Base-by-base conservation (phyloP, 1,284 basidiomycete genomes). In the Schizophyllum commune region DNA sequence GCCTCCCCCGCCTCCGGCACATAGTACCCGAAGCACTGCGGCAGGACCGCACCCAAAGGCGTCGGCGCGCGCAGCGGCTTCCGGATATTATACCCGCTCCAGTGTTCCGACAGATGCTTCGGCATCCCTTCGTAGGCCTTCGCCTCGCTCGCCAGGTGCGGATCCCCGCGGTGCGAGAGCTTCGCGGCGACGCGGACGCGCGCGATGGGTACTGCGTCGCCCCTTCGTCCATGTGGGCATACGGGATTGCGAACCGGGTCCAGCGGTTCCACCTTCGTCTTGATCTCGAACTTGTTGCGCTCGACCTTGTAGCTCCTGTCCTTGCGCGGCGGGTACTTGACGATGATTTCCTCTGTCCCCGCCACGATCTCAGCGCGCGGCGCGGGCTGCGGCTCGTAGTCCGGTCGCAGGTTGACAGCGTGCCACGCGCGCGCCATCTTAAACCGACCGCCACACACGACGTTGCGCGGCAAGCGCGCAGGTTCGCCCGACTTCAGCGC, bases 11-110 rank as follows among this genome's bases (percentile, higher is more conserved):
- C n/a, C 5, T 69, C 70, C 1, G 77, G 76, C 8, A 72, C 65
- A 66, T 83, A 84, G 68, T 79, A 81, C 1, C 83, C 82, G 65
- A 79, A 84, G 67, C 77, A 83, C 67, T 82, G 81, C 6, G 83
- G 82, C 4, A 81, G 77, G 53, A 83, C 63, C 0, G 83, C 73
- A 5, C 74, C 73, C 6, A 77, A 71, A 8, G 81, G 81, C 0
- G 77, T 74, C 0, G 81, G 81, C 53, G 20, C 53, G 53, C 27
- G 53, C 15, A 27, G 11, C 53, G 19, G 20, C 56, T 77, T 71
- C 39, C 71, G 70, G 57, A 79, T 58, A 63, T 81, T 79, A 63
- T 73, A 78, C 2, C 80, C 80, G 62, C 69, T 78, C 74, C 75
- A 81, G 60, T 82, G 77, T 65, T 82, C 71, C 63, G 75, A 78